Evolutionary conservation across 768 basidiomycete genomes (phyloP), one percentile per base, ranked within the genome.

Genomic region (Pisolithus orientalis): DNA sequence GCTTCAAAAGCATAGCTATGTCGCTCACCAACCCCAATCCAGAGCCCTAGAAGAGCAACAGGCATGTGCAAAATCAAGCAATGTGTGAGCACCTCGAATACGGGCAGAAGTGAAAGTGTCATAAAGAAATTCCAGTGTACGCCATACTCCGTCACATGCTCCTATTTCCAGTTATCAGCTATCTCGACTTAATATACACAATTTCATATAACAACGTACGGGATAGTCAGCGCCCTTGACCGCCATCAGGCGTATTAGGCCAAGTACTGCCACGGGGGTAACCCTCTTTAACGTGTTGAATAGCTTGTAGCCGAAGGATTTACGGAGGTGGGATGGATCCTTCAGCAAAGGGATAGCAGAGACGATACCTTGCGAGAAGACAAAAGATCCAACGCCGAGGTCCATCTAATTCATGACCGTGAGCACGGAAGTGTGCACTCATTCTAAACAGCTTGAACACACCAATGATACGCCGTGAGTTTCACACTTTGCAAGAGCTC

Each of bases 41-140:
- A 53, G 16, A 90, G 56, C 0, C 81, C 91, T 0, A 94, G 56
- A 2, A 84, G 53, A 0, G 84, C 79, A 38, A 87, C 75, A 0
- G 87, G 81, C 4, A 84, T 49, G 21, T 64, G 66, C 13, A 68
- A 62, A 43, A 93, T 75, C 31, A 91, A 25, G 0, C 90, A 88
- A 51, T 88, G 85, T 4, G 94, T 65, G 0, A 81, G 42, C 2
- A 84, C 77, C 62, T 91, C 83, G 11, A 89, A 68, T 4, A 90
- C 62, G 0, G 94, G 94, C 5, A 97, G 65, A 0, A 90, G 58
- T 0, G 87, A 92, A 21, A 98, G 75, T 0, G 96, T 97, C 59
- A 98, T 79, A 77, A 99, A 99, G 70, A 98, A 97, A 65, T 98
- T 98, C 96, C 96, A 99, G 61, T 98, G 95, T 0, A 83, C 82